Conservation (phyloP, 2,329 filamentous ascomycete species). For the Ceratocystis colombiana region DNA sequence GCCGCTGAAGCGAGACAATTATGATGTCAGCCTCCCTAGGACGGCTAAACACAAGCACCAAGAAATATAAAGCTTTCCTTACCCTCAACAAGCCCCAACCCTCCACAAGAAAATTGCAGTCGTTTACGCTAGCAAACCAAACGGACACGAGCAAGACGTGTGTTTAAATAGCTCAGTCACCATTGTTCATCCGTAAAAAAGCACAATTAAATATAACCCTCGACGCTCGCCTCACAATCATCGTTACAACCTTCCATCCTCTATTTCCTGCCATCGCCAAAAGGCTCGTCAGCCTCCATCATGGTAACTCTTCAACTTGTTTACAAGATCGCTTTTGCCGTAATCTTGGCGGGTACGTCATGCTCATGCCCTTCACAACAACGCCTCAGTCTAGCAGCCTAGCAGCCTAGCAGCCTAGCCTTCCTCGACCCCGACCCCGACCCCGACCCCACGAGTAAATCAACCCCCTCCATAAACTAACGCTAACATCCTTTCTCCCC, state of each 20-base stretch:
- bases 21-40: constrained; percentile 9
- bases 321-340: constrained; percentile 17
- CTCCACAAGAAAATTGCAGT: too few relatives aligned
- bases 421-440: not conserved
- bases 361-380: not conserved
- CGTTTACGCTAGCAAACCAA: too few relatives aligned
- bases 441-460: not conserved
- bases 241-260: not conserved
- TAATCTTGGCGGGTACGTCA: constrained; percentile 18
- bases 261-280: not conserved
- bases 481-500: not conserved
- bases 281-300: too few relatives aligned
- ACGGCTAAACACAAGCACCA: not conserved
- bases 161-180: too few relatives aligned
- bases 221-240: not conserved
- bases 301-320: constrained; percentile 16
- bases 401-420: not conserved
- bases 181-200: too few relatives aligned
- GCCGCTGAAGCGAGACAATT: not conserved
- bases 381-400: not conserved
- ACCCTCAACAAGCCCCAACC: not conserved
- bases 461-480: not conserved
- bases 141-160: too few relatives aligned
- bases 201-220: not conserved
- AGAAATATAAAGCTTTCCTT: not conserved